Evolutionary conservation across 208 protist species (phyloP), one percentile per base, ranked within the genome.

Genomic region (Trypanosoma cruzi): DNA sequence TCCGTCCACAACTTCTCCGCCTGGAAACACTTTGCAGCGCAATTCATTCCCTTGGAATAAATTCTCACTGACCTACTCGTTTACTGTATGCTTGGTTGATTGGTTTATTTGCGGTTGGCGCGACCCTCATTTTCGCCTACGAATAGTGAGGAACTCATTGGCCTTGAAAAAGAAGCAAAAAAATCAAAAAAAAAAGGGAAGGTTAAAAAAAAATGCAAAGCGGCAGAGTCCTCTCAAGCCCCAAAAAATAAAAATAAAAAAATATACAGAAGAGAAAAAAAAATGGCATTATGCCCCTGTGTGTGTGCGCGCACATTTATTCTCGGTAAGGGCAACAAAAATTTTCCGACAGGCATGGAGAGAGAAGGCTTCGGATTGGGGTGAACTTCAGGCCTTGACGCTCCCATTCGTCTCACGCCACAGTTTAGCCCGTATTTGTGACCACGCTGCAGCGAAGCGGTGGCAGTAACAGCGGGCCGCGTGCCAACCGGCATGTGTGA

Each of bases 401-500:
- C 40, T 16, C 7, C 40, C 18, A 13, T 44, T 14, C 40, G 40
- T 44, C 40, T 52, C 48, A 26, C 18, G 48, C 48, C 48, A 18
- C n/a, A 52, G n/a, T 52, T 52, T 8, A 6, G 3, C 16, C 22
- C 4, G 26, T 31, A 34, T 48, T 52, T 14, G 53, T 44, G 42
- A 34, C 24, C 11, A 10, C 26, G 59, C 32, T 48, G 24, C 64
- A 60, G 14, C n/a, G 28, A 18, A 78, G 24, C 2, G 31, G 48
- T 55, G 37, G 53, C 29, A 54, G 34, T 16, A 68, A 31, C 37
- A 0, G 31, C 4, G 20, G 37, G 11, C 53, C 60, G 26, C 56
- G 65, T 36, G 44, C 50, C 53, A 95, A 71, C 18, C 86, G 86
- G 66, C 90, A 95, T 11, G 77, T 71, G 57, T 95, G 90, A 67